Base-by-base conservation (phyloP, 169 alveolate species). In the Cryptosporidium ubiquitum region DNA sequence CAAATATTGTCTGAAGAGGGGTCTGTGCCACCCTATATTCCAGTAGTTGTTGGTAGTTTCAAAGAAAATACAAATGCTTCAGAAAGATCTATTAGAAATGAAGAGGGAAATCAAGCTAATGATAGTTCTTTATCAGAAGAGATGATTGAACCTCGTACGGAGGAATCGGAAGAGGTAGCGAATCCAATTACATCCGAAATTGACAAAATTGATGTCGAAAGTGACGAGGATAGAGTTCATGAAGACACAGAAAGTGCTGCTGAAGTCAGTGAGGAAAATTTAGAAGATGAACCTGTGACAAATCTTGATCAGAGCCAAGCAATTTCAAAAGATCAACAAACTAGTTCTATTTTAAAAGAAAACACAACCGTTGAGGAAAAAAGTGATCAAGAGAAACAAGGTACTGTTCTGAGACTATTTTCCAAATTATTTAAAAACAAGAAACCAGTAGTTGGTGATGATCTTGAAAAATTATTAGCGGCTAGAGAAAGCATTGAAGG, bases 1-100 rank as follows among this genome's bases (percentile, higher is more conserved):
- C 49, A 79, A 20, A 47, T 35, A 37, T 49, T 64, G 10, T 66
- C 89, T 35, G 66, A 61, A 14, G 89, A 79, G 29, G 68, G 61
- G n/a, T 29, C 52, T 10, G 40, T 35, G 4, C 51, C 73, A 9
- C 60, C 68, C 2, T 58, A 79, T 66, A 4, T 47, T 0, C 79
- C 73, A 44, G 75, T 61, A 0, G 37, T 64, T 29, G 49, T 79
- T 23, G 89, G 61, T 5, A 14, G 44, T 12, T 5, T 20, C 49
- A 55, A 55, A 10, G 52, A 64, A 3, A 26, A 20, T 14, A 10
- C 18, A 64, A 5, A 2, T 20, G 10, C 33, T 14, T 9, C 71
- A n/a, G 71, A 31, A 16, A 33, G 10, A 16, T 37, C 49, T 33
- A 5, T 10, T 33, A 64, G 10, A 64, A 20, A 12, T 5, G 29